Base-by-base conservation (phyloP, 2,329 filamentous ascomycete species). In the Cytospora mali region DNA sequence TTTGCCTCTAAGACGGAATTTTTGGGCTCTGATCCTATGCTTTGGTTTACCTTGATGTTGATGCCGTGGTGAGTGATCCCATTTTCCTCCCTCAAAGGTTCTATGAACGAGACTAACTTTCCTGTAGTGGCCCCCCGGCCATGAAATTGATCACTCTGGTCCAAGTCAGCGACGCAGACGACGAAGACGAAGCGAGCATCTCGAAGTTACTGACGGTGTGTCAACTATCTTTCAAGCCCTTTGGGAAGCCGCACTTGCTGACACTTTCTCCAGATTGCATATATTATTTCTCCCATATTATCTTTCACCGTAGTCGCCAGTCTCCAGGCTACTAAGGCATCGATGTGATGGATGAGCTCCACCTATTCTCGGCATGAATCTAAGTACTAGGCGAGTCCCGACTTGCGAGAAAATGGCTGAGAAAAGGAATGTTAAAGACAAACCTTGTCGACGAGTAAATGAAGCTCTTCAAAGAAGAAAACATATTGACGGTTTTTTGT, bases 1-100 rank as follows among this genome's bases (percentile, higher is more conserved):
- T 69, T 89, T 7, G 85, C 84, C 0, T 79, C 77, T 2, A 79
- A 77, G 59, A 88, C 86, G 0, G 66, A 68, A 0, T 46, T 84
- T 3, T 69, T 90, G 2, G 76, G 78, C 4, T 68, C 76, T 3
- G 88, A 90, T 69, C 86, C 86, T 0, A 83, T 90, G 66, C 73
- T 90, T 33, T 89, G 86, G 86, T 90, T 90, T 68, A 78, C 76
- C 18, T 72, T 80, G 70, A 80, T 79, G 76, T 66, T 81, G 49
- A 80, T 81, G 79, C 79, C 80, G 0, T 61, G 59, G 58, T 61
- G 18, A 61, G 39, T 50, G 21, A 21, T 18, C 9, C n/a, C 13
- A 10, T 46, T 6, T 5, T n/a, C n/a, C n/a, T n/a, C n/a, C n/a
- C n/a, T n/a, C n/a, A 9, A 23, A 13, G 2, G 42, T 10, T 23